These are phyloP conservation scores for Leccinellum rugosiceps DNA, from an alignment of 768 basidiomycete species.

Conservation along the genomic window DNA sequence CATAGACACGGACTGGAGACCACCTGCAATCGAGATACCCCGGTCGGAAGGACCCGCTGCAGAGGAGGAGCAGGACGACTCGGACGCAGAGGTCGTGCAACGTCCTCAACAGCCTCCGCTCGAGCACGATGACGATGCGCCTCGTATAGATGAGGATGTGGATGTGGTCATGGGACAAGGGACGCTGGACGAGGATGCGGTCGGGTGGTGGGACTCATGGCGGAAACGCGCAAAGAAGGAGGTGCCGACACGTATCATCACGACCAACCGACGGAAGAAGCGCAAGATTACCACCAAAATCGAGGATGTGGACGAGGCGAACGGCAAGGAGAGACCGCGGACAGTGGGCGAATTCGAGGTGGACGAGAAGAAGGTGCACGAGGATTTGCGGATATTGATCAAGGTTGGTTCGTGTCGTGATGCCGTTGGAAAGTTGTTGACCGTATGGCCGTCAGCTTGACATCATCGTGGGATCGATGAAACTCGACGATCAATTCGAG, in stretches of 20 bases:
- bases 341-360: constrained; percentile 60
- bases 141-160: constrained; percentile 22
- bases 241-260: constrained; percentile 25
- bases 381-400: constrained; percentile 90
- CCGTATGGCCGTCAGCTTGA: constrained; percentile 61
- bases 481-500: constrained; percentile 95
- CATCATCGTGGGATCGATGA: constrained; percentile 89
- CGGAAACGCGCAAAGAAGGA: constrained; percentile 45
- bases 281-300: constrained; percentile 37
- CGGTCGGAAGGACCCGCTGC: constrained; percentile 20
- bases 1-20: constrained; percentile 45
- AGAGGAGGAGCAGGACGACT: constrained; percentile 32
- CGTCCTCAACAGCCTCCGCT: constrained; percentile 9
- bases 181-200: constrained; percentile 45
- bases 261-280: constrained; percentile 38
- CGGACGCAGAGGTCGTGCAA: constrained; percentile 23
- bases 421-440: constrained; percentile 4
- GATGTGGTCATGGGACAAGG: constrained; percentile 34
- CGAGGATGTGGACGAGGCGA: constrained; percentile 21
- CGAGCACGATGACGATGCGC: constrained; percentile 25
- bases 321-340: constrained; percentile 45
- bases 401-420: constrained; percentile 55
- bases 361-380: constrained; percentile 61
- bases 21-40: constrained; percentile 21
- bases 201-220: constrained; percentile 73